These are phyloP conservation scores for Leishmania guyanensis DNA, from an alignment of 208 protist species.

Conservation along the genomic window DNA sequence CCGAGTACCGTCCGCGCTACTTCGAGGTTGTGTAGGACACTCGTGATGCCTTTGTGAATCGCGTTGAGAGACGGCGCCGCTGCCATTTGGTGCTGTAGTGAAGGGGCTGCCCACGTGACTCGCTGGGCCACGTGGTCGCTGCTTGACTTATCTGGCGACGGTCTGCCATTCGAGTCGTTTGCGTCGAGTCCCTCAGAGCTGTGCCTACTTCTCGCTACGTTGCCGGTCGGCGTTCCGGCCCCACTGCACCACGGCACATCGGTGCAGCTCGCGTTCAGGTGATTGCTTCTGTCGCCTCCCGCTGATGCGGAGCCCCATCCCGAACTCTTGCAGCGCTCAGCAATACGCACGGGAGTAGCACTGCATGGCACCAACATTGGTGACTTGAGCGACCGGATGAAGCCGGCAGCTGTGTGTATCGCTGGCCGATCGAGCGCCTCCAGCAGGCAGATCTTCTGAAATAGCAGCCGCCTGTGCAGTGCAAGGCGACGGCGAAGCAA, in stretches of 20 bases:
- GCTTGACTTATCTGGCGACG: not conserved
- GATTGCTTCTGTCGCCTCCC: not conserved
- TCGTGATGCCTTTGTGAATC: conserved; percentile 30
- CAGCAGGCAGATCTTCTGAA: conserved; percentile 55
- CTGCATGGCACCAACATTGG: not conserved
- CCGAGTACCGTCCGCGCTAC: conserved; percentile 47
- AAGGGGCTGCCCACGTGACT: not conserved
- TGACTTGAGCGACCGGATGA: conserved; percentile 21
- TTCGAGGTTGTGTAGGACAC: conserved; percentile 45
- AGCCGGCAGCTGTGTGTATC: conserved; percentile 40
- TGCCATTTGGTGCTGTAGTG: not conserved
- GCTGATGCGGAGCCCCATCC: not conserved
- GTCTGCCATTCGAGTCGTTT: not conserved
- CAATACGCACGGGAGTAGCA: not conserved
- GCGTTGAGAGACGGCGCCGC: not conserved
- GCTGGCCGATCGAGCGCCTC: conserved; percentile 36
- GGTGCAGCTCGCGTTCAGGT: not conserved
- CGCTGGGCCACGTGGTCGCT: not conserved
- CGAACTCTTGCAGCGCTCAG: not conserved
- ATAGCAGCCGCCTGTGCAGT: conserved; percentile 46
- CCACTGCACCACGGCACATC: not conserved
- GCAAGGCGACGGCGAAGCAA: conserved; percentile 58
- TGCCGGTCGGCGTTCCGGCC: not conserved
- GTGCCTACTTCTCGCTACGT: not conserved
- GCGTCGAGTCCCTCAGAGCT: not conserved